Evolutionary conservation across 1,284 basidiomycete species (phyloP).

Genomic region (Fomitopsis pinicola): DNA sequence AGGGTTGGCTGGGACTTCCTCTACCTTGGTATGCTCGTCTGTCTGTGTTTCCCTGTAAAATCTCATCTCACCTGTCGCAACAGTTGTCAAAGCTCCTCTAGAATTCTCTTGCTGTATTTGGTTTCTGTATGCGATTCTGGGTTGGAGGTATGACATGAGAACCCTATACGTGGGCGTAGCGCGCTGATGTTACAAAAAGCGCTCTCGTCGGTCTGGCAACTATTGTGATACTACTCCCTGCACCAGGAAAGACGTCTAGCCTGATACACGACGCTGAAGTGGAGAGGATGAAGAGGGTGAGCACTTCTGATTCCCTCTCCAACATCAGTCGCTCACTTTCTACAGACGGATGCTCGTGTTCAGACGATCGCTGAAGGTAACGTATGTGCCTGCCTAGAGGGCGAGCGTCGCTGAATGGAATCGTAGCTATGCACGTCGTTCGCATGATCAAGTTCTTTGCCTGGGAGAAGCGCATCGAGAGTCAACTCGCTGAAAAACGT

Average conservation of each 20-base stretch:
- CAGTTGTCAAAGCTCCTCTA: conserved; percentile 28
- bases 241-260: conserved; percentile 1
- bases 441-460: conserved; percentile 58
- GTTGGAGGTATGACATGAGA: conserved; percentile 33
- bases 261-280: neutral
- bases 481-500: conserved; percentile 38
- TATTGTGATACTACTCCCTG: conserved; percentile 1
- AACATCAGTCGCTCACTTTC: neutral
- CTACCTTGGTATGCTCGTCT: neutral
- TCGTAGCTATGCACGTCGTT: conserved; percentile 18
- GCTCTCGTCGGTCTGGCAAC: conserved; percentile 35
- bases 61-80: conserved; percentile 6
- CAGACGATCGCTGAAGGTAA: conserved; percentile 4
- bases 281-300: conserved; percentile 3
- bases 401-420: neutral
- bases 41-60: neutral
- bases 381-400: neutral
- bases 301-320: neutral
- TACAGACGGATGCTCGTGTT: conserved; percentile 6
- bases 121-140: conserved; percentile 41
- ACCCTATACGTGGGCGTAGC: neutral
- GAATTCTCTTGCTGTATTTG: conserved; percentile 33
- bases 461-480: conserved; percentile 35
- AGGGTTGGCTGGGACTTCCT: conserved; percentile 25
- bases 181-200: conserved; percentile 13